These are phyloP conservation scores for Hyaloscypha bicolor DNA, from an alignment of 495 filamentous ascomycete genomes.

Conservation along the genomic window DNA sequence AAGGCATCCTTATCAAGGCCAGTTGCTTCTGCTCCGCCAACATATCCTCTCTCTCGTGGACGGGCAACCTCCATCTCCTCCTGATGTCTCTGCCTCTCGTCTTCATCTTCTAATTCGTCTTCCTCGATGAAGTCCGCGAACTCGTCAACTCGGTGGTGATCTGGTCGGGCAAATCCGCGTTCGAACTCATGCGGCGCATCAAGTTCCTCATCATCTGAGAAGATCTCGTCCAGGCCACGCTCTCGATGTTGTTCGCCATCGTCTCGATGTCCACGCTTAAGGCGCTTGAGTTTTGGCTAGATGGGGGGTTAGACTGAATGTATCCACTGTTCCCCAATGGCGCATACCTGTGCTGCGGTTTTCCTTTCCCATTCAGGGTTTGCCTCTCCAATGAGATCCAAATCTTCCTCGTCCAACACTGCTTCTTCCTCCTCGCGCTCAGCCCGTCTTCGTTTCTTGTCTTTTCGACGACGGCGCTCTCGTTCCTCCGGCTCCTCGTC, in stretches of 20 bases:
- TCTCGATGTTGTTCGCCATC: constrained; percentile 60
- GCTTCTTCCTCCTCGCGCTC: constrained; percentile 86
- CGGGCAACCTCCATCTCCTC: constrained; percentile 88
- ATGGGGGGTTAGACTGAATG: constrained; percentile 30
- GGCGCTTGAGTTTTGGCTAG: constrained; percentile 88
- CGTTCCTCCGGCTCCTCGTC: constrained; percentile 68
- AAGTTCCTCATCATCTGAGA: constrained; percentile 89
- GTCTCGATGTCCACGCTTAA: constrained; percentile 89
- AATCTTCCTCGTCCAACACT: constrained; percentile 89
- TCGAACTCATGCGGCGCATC: constrained; percentile 52
- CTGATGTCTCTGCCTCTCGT: constrained; percentile 68
- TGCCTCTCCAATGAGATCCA: constrained; percentile 87
- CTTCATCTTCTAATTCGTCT: constrained; percentile 88
- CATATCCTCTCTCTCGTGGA: constrained; percentile 63
- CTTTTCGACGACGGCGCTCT: constrained; percentile 60
- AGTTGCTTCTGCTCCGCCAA: constrained; percentile 65
- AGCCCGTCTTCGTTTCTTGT: constrained; percentile 66
- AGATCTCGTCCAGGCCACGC: constrained; percentile 83
- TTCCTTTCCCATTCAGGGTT: constrained; percentile 69
- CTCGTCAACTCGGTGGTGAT: constrained; percentile 69
- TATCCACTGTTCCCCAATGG: background rate
- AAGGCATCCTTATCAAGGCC: constrained; percentile 89
- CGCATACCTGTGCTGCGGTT: constrained; percentile 62
- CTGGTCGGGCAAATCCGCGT: constrained; percentile 49
- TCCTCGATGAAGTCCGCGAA: constrained; percentile 98